Conservation (phyloP, 306 rosid species). For the Citrullus mucosospermus region DNA sequence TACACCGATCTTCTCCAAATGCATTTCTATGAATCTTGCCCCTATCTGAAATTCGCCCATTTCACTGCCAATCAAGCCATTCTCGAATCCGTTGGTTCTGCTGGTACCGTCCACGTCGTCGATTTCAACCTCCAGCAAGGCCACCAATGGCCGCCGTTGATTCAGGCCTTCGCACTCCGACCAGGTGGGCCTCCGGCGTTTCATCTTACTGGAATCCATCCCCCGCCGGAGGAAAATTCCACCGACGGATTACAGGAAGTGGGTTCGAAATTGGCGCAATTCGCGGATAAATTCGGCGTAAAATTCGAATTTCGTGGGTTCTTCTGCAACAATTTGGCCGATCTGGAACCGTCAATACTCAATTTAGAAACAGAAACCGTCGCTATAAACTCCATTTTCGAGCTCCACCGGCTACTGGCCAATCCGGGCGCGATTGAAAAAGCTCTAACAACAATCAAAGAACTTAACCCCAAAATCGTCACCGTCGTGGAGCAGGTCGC, state of each 20-base stretch:
- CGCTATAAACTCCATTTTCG: slow-evolving; percentile 65
- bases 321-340: slow-evolving; percentile 47
- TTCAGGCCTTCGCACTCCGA: slow-evolving; percentile 67
- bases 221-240: slow-evolving; percentile 49
- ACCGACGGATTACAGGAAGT: slow-evolving; percentile 57
- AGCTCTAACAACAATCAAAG: slow-evolving; percentile 34
- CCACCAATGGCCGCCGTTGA: slow-evolving; percentile 88
- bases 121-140: slow-evolving; percentile 78
- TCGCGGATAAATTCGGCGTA: slow-evolving; percentile 50
- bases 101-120: slow-evolving; percentile 57
- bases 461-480: slow-evolving; percentile 45
- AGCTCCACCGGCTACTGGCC: slow-evolving; percentile 54
- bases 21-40: slow-evolving; percentile 74
- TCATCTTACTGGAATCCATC: slow-evolving; percentile 71
- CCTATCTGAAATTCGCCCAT: slow-evolving; percentile 81
- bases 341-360: slow-evolving; percentile 49
- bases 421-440: slow-evolving; percentile 47
- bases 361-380: slow-evolving; percentile 45
- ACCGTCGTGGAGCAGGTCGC: slow-evolving; percentile 76
- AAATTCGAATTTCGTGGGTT: slow-evolving; percentile 67
- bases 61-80: slow-evolving; percentile 91
- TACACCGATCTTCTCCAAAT: slow-evolving; percentile 48
- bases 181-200: slow-evolving; percentile 72
- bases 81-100: slow-evolving; percentile 51
- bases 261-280: slow-evolving; percentile 56